phyloP scores from a whole-genome alignment of 23 red algal species.

The Chondrus crispus region DNA sequence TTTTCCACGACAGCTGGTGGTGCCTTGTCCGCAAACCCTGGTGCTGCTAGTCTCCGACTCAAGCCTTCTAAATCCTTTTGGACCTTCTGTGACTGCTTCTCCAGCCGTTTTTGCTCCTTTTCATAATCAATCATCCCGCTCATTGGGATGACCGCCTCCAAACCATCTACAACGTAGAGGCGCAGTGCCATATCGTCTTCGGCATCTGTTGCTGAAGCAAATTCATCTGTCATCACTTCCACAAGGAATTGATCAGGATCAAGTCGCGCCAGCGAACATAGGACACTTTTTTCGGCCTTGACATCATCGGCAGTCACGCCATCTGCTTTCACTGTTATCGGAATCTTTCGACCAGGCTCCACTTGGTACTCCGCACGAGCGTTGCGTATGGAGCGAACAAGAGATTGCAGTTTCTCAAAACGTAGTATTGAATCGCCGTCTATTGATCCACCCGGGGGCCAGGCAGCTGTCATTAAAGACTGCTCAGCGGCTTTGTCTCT shows the following conservation, averaged over 20 bases:
- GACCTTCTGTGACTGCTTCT: slow-evolving; percentile 75
- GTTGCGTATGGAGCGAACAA: slow-evolving; percentile 85
- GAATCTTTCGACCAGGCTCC: slow-evolving; percentile 55
- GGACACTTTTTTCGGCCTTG: slow-evolving; percentile 46
- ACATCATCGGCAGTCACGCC: slow-evolving; percentile 22
- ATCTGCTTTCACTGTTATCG: slow-evolving; percentile 58
- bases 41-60: slow-evolving; percentile 62
- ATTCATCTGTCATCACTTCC: slow-evolving; percentile 6
- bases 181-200: slow-evolving; percentile 25
- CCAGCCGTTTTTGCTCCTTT: slow-evolving; percentile 78
- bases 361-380: slow-evolving; percentile 88
- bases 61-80: slow-evolving; percentile 76
- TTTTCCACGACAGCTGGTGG: slow-evolving; percentile 76
- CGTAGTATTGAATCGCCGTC: slow-evolving; percentile 35
- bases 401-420: slow-evolving; percentile 80
- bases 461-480: slow-evolving; percentile 75
- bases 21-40: slow-evolving; percentile 84
- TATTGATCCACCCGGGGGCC: slow-evolving; percentile 62
- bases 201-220: neutral
- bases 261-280: slow-evolving; percentile 70
- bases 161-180: slow-evolving; percentile 65
- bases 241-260: slow-evolving; percentile 40
- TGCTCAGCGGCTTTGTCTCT: slow-evolving; percentile 20
- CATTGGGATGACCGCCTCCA: slow-evolving; percentile 73
- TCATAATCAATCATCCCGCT: slow-evolving; percentile 77